Percentiles rank a stretch among this genome's conserved stretches.
These are phyloP conservation scores for Rhododendron molle DNA, from an alignment of 148 eudicot species.

Conservation along the genomic window DNA sequence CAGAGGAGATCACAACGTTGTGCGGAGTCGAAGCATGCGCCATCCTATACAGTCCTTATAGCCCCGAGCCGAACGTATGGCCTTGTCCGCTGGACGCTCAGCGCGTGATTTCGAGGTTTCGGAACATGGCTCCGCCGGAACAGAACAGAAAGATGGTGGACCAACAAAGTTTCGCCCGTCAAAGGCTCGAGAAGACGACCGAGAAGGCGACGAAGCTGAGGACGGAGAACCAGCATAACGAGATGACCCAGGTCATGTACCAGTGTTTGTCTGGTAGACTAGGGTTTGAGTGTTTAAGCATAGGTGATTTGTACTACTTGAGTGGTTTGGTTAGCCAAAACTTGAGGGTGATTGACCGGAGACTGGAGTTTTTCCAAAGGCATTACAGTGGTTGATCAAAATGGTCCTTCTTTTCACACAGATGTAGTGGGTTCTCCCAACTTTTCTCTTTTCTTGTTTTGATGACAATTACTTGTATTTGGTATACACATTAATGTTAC, in stretches of 20 bases:
- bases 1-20: background rate
- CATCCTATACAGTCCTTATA: background rate
- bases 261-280: background rate
- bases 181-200: background rate
- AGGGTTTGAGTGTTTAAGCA: background rate
- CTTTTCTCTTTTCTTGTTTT: background rate
- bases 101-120: background rate
- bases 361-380: background rate
- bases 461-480: slow-evolving; percentile 6
- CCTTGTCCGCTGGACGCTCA: background rate
- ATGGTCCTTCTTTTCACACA: background rate
- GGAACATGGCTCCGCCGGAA: background rate
- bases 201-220: background rate
- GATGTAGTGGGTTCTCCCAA: background rate
- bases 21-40: background rate
- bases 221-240: background rate
- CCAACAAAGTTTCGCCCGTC: background rate
- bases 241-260: background rate
- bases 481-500: background rate
- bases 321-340: background rate
- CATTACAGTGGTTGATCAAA: background rate
- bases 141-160: background rate
- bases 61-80: background rate
- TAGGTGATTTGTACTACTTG: background rate
- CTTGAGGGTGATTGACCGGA: background rate